These are phyloP conservation scores for Boehmeria nivea DNA, from an alignment of 306 rosid genomes.

Conservation along the genomic window DNA sequence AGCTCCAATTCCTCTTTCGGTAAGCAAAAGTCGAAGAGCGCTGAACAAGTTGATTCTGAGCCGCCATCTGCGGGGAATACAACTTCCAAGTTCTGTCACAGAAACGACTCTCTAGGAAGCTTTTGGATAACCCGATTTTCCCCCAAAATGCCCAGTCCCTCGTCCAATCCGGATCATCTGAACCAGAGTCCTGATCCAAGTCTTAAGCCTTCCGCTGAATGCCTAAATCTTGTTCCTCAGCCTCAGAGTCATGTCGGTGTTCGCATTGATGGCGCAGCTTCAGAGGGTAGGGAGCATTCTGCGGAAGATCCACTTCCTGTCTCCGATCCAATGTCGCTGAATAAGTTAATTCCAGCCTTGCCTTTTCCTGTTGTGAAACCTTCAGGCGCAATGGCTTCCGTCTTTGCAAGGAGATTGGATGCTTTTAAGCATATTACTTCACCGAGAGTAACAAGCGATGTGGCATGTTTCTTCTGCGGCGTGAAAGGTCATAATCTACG, in stretches of 20 bases:
- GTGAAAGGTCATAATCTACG: constrained; percentile 53
- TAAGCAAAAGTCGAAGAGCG: too few species aligned
- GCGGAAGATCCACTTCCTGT: constrained; percentile 20
- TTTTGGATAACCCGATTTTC: constrained; percentile 74
- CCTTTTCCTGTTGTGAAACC: constrained; percentile 31
- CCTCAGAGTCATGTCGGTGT: constrained; percentile 16
- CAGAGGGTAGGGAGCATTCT: constrained; percentile 25
- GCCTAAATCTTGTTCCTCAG: constrained; percentile 25
- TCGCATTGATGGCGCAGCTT: constrained; percentile 22
- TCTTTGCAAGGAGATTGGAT: constrained; percentile 67
- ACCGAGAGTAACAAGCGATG: constrained; percentile 21
- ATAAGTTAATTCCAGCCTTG: constrained; percentile 16
- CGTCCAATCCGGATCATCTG: constrained; percentile 7
- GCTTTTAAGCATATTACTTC: constrained; percentile 48
- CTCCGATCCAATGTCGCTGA: constrained; percentile 26
- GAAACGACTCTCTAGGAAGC: constrained; percentile 37
- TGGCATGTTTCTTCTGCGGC: constrained; percentile 68
- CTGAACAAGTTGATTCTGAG: constrained; percentile 33
- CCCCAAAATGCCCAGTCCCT: constrained; percentile 33
- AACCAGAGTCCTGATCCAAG: constrained; percentile 25
- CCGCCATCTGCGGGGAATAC: constrained; percentile 35
- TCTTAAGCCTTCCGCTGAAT: constrained; percentile 28
- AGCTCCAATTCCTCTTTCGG: too few species aligned
- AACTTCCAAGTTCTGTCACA: constrained; percentile 19
- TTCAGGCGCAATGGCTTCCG: constrained; percentile 50